These are phyloP conservation scores for Pseudocercospora pini-densiflorae DNA, from an alignment of 2,329 filamentous ascomycete genomes.

Conservation along the genomic window DNA sequence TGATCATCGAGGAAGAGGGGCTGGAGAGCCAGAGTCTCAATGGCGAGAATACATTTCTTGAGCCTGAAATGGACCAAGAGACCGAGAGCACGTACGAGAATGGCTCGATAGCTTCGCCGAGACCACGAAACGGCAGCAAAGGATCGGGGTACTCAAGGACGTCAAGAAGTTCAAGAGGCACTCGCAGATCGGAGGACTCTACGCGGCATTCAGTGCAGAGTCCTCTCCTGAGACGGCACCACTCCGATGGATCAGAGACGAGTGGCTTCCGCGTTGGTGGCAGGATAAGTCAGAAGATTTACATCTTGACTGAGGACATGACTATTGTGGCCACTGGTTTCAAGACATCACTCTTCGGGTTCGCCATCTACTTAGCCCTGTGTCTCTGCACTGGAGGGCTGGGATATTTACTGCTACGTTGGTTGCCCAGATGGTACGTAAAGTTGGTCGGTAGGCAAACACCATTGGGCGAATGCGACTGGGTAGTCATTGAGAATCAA, in stretches of 20 bases:
- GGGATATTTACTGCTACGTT: constrained; percentile 82
- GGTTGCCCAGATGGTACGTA: constrained; percentile 88
- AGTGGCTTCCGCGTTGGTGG: constrained; percentile 65
- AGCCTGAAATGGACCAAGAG: constrained; percentile 41
- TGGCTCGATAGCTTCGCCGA: constrained; percentile 27
- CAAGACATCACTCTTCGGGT: constrained; percentile 73
- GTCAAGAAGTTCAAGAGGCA: constrained; percentile 56
- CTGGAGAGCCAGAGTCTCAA: constrained; percentile 48
- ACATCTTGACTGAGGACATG: constrained; percentile 90
- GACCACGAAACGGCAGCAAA: constrained; percentile 46
- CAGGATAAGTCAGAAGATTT: constrained; percentile 83
- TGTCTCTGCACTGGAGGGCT: constrained; percentile 76
- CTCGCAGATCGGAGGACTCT: constrained; percentile 22
- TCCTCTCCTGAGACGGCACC: constrained; percentile 71
- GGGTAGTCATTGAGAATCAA: constrained; percentile 97
- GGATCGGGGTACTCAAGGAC: constrained; percentile 43
- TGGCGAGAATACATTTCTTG: constrained; percentile 39
- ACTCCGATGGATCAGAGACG: constrained; percentile 70
- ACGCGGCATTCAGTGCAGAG: constrained; percentile 42
- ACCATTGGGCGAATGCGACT: constrained; percentile 75
- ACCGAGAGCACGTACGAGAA: constrained; percentile 14
- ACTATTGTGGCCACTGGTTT: constrained; percentile 95
- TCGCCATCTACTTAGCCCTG: constrained; percentile 68
- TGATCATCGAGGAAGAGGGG: constrained; percentile 51
- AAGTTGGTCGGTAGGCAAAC: constrained; percentile 71